phyloP scores from a whole-genome alignment of 768 basidiomycete species.

The Boletus sp. region DNA sequence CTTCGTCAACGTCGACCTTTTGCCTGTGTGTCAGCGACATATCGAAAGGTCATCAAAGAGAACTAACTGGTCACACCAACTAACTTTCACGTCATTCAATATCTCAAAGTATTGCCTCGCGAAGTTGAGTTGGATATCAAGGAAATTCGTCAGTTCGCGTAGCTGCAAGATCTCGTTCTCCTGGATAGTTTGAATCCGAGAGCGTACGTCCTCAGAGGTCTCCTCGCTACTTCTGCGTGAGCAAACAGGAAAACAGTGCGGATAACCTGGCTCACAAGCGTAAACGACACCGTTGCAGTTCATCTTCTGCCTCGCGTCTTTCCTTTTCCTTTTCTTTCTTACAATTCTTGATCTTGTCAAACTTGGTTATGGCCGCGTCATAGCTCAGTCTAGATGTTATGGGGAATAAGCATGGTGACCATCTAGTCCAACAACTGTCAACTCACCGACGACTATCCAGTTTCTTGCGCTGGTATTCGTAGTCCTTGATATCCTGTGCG shows the following conservation, averaged over 20 bases:
- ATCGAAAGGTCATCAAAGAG: background rate
- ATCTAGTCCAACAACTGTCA: background rate
- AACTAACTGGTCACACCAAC: constrained; percentile 67
- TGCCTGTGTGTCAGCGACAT: constrained; percentile 5
- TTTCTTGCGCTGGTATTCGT: constrained; percentile 78
- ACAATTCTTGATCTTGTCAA: constrained; percentile 59
- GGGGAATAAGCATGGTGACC: background rate
- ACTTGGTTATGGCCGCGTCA: constrained; percentile 71
- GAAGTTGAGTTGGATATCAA: constrained; percentile 75
- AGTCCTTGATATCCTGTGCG: constrained; percentile 78
- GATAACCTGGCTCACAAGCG: constrained; percentile 61
- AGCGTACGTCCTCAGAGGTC: constrained; percentile 79
- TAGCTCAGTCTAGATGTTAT: constrained; percentile 56
- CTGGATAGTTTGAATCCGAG: constrained; percentile 75
- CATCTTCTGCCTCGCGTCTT: constrained; percentile 74
- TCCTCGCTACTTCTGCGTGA: constrained; percentile 61
- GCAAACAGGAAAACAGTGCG: background rate
- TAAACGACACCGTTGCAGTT: constrained; percentile 64
- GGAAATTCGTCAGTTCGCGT: constrained; percentile 64
- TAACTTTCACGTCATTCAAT: constrained; percentile 61
- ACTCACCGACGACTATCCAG: constrained; percentile 78
- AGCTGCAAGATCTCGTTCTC: constrained; percentile 74
- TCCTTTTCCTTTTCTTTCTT: constrained; percentile 87
- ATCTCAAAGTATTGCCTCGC: constrained; percentile 72
- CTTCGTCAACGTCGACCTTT: constrained; percentile 32